Evolutionary conservation across 2,329 filamentous ascomycete genomes (phyloP).

Genomic region (Pezicula carpinea): DNA sequence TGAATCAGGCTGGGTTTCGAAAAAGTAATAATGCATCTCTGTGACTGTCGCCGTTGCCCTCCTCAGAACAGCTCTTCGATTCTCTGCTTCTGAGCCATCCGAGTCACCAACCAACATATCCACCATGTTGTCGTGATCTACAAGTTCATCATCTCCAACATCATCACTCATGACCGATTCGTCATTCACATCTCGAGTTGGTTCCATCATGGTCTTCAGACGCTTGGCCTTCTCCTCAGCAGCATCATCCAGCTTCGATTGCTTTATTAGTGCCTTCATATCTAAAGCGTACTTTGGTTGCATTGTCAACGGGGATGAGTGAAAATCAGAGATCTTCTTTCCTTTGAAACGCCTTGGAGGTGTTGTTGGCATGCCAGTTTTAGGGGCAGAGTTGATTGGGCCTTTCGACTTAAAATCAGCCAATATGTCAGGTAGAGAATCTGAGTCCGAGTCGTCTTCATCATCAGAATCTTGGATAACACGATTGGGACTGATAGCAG

Average conservation of each 20-base stretch:
- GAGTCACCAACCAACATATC: no score
- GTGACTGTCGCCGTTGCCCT: constrained; percentile 54
- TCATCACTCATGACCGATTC: constrained; percentile 12
- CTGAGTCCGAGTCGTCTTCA: constrained; percentile 3
- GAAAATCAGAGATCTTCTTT: constrained; percentile 8
- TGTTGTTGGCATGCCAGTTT: constrained; percentile 7
- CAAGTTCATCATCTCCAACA: not conserved
- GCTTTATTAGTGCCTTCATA: constrained; percentile 55
- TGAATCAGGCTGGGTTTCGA: constrained; percentile 27
- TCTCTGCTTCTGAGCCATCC: constrained; percentile 31
- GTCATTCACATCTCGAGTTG: constrained; percentile 17
- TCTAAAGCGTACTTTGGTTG: constrained; percentile 58
- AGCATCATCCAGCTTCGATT: constrained; percentile 54
- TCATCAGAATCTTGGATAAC: constrained; percentile 4
- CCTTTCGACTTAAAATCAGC: constrained; percentile 1
- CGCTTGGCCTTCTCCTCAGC: constrained; percentile 49
- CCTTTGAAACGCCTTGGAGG: constrained; percentile 10
- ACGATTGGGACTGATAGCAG: not conserved
- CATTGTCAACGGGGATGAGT: constrained; percentile 44
- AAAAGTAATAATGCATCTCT: constrained; percentile 55
- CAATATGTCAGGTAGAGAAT: constrained; percentile 1
- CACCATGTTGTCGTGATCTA: no score
- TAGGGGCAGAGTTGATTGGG: constrained; percentile 8
- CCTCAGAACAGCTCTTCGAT: constrained; percentile 49
- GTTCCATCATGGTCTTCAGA: constrained; percentile 31